These are phyloP conservation scores for Tremella fuciformis DNA, from an alignment of 768 basidiomycete species.

Conservation along the genomic window DNA sequence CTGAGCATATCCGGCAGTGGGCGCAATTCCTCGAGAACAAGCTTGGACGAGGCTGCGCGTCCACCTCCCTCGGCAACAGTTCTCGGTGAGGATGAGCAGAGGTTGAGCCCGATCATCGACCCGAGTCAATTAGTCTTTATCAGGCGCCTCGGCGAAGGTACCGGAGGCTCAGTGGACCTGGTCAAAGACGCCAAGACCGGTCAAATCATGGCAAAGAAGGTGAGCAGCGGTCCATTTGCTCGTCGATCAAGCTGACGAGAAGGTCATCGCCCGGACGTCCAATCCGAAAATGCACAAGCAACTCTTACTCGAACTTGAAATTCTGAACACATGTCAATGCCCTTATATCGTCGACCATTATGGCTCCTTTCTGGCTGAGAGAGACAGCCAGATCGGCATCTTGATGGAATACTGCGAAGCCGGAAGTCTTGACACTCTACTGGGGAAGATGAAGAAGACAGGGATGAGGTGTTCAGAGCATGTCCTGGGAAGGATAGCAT, in stretches of 20 bases:
- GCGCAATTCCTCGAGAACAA: slow-evolving; percentile 24
- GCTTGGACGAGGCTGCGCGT: slow-evolving; percentile 14
- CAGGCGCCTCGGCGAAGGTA: slow-evolving; percentile 49
- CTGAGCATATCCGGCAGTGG: slow-evolving; percentile 15
- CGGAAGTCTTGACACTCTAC: slow-evolving; percentile 48
- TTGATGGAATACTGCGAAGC: slow-evolving; percentile 54
- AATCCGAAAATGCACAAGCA: slow-evolving; percentile 53
- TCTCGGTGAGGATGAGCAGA: slow-evolving; percentile 13
- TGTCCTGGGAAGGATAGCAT: slow-evolving; percentile 51
- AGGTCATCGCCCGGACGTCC: slow-evolving; percentile 52
- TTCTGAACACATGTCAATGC: slow-evolving; percentile 50
- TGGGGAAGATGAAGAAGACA: slow-evolving; percentile 42
- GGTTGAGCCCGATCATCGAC: slow-evolving; percentile 20
- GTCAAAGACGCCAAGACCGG: slow-evolving; percentile 46
- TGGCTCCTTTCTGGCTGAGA: slow-evolving; percentile 51
- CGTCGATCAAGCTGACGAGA: slow-evolving; percentile 2
- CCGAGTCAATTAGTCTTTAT: slow-evolving; percentile 41
- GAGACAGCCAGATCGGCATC: slow-evolving; percentile 50
- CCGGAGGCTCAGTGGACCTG: slow-evolving; percentile 51
- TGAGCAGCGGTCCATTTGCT: slow-evolving; percentile 23
- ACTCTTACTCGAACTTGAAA: slow-evolving; percentile 51
- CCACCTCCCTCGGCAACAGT: no score
- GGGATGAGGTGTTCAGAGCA: slow-evolving; percentile 49
- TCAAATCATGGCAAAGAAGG: slow-evolving; percentile 52
- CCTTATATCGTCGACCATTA: slow-evolving; percentile 53